Evolutionary conservation across 352 stramenopile genomes (phyloP).

Genomic region (Globisporangium sylvaticum): DNA sequence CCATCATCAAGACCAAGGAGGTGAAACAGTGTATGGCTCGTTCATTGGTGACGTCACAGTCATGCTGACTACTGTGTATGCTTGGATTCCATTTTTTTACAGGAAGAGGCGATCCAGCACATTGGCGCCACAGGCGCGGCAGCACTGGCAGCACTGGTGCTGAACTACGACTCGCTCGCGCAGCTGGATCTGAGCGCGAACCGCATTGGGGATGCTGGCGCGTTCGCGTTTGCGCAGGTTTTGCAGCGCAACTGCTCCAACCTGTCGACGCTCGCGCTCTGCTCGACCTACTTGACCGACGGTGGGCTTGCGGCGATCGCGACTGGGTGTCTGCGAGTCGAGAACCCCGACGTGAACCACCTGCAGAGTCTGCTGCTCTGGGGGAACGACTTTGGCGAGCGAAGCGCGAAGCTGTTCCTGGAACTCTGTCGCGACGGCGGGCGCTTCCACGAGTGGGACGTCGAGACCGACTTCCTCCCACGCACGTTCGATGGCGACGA

Average conservation of each 20-base stretch:
- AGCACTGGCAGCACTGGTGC: conserved; percentile 49
- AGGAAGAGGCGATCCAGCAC: conserved; percentile 60
- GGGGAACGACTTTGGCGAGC: conserved; percentile 62
- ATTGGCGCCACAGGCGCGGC: conserved; percentile 59
- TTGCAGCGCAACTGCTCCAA: conserved; percentile 36
- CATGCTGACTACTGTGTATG: not conserved
- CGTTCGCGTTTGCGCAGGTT: conserved; percentile 49
- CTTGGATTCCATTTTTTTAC: not conserved
- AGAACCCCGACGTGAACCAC: conserved; percentile 20
- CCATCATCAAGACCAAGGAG: conserved; percentile 49
- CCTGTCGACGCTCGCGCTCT: conserved; percentile 44
- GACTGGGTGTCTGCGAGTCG: conserved; percentile 33
- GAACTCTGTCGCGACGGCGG: conserved; percentile 29
- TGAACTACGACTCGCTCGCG: conserved; percentile 40
- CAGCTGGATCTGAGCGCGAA: conserved; percentile 69
- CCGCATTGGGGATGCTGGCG: conserved; percentile 53
- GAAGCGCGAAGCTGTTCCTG: conserved; percentile 30
- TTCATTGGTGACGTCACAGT: no score
- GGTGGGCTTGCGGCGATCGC: conserved; percentile 37
- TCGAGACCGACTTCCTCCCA: conserved; percentile 60
- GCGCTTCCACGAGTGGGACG: conserved; percentile 30
- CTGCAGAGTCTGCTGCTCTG: conserved; percentile 54
- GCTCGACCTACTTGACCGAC: conserved; percentile 59
- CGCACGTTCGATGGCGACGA: conserved; percentile 21
- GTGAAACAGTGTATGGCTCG: not conserved